Conservation (phyloP, 768 basidiomycete genomes). For the Termitomyces titanicus region DNA sequence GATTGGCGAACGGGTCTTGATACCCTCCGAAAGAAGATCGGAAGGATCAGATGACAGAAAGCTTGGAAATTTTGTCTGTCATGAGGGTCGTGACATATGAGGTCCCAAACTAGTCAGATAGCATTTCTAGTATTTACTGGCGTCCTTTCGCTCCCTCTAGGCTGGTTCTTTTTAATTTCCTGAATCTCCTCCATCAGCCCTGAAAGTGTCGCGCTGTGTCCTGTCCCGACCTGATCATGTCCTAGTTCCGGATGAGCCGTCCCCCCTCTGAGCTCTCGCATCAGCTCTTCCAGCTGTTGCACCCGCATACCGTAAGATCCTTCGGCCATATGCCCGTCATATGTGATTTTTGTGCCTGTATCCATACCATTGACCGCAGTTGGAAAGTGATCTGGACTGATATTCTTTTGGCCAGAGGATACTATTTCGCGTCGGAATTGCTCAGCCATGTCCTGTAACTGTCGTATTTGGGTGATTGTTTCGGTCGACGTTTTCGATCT, state of each 20-base stretch:
- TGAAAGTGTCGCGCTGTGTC: not conserved
- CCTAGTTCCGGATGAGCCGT: not conserved
- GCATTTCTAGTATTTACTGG: not conserved
- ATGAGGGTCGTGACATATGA: too few relatives aligned
- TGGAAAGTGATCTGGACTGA: not conserved
- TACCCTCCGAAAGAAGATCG: too few relatives aligned
- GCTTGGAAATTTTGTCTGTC: too few relatives aligned
- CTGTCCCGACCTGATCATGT: slow-evolving; percentile 1
- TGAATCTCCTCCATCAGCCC: slow-evolving; percentile 4
- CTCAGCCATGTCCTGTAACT: not conserved
- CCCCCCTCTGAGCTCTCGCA: slow-evolving; percentile 3
- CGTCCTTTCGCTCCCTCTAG: not conserved
- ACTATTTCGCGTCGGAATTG: not conserved
- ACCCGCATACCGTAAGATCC: slow-evolving; percentile 2
- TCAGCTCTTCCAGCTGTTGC: slow-evolving; percentile 3
- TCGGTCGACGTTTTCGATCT: not conserved
- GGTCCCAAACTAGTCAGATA: not conserved
- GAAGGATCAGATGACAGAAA: too few relatives aligned
- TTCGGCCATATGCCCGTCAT: not conserved
- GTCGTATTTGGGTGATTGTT: not conserved
- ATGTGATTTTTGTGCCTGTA: not conserved
- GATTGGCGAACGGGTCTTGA: too few relatives aligned
- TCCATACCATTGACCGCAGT: too few relatives aligned
- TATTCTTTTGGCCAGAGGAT: not conserved
- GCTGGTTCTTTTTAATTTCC: not conserved